Base-by-base conservation (phyloP, 2,329 filamentous ascomycete genomes). In the Apiospora kogelbergensis region DNA sequence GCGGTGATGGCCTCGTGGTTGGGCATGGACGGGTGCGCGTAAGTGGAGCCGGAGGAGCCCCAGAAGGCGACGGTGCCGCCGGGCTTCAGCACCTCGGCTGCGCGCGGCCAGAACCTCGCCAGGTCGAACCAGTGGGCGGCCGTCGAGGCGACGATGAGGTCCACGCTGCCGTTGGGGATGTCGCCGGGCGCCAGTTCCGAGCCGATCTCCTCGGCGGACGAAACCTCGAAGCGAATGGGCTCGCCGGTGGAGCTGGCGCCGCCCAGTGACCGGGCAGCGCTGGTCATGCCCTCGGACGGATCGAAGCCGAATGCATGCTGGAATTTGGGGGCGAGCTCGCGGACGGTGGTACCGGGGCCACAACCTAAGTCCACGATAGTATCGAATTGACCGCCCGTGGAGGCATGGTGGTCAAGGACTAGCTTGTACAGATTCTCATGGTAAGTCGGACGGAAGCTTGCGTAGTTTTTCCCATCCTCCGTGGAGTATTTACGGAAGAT, bases 81-180 rank as follows among this genome's bases (percentile, higher is more conserved):
- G 0, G 85, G 84, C 70, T 81, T 83, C 7, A 89, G 76, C 1
- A 84, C 76, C 15, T 77, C 77, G 0, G 82, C 83, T 0, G 85
- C 86, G 0, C 78, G 76, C 2, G 70, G 64, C 82, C 85, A 89
- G 77, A 89, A 89, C 0, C 68, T 67, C 0, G 78, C 71, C 81
- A 88, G 82, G 71, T 89, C 81, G 77, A 89, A 88, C 87, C 87
- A 89, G 75, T 89, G 88, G 0, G 85, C 85, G 0, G 85, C 82
- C 3, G 80, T 85, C 0, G 84, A 84, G 10, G 82, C 82, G 0
- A 81, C 84, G 70, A 88, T 78, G n/a, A 88, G 75, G 72, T 88
- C 86, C 10, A 88, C 81, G 67, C 76, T 78, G 53, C 70, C 70
- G 53, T 78, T 78, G 2, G 70, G 70, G 3, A 84, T 69, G 1